Evolutionary conservation across 352 stramenopile genomes (phyloP).

Genomic region (Phytophthora quininea): DNA sequence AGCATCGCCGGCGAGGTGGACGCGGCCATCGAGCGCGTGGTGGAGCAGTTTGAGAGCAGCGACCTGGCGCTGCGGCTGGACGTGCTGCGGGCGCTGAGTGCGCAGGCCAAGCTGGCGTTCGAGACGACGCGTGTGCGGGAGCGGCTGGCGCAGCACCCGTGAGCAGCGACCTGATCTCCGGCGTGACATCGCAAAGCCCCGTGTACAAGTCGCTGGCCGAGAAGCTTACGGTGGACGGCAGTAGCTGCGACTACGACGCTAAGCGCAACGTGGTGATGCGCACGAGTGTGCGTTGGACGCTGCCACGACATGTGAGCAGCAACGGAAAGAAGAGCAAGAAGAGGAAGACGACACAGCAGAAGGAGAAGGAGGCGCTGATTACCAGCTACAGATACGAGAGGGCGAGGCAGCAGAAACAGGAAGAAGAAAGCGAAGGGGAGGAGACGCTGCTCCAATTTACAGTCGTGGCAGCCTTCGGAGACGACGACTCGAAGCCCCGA

Average conservation of each 20-base stretch:
- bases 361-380: slow-evolving; percentile 32
- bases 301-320: slow-evolving; percentile 29
- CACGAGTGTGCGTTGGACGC: slow-evolving; percentile 62
- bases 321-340: slow-evolving; percentile 49
- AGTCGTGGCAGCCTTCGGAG: slow-evolving; percentile 46
- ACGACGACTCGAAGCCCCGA: slow-evolving; percentile 39
- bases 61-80: slow-evolving; percentile 73
- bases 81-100: slow-evolving; percentile 62
- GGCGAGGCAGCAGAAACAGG: slow-evolving; percentile 18
- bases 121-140: slow-evolving; percentile 72
- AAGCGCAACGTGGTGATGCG: slow-evolving; percentile 66
- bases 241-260: slow-evolving; percentile 68
- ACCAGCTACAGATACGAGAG: slow-evolving; percentile 63
- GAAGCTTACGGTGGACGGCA: slow-evolving; percentile 54
- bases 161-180: slow-evolving; percentile 62
- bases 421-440: slow-evolving; percentile 23
- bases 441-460: slow-evolving; percentile 59
- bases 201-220: slow-evolving; percentile 57
- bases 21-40: slow-evolving; percentile 72
- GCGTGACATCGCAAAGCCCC: slow-evolving; percentile 47
- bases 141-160: slow-evolving; percentile 62
- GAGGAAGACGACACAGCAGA: slow-evolving; percentile 30
- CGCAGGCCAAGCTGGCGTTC: slow-evolving; percentile 66
- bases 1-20: slow-evolving; percentile 66
- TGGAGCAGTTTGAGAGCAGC: slow-evolving; percentile 73